Conservation (phyloP, 1,284 basidiomycete genomes). For the Exsudoporus floridanus region DNA sequence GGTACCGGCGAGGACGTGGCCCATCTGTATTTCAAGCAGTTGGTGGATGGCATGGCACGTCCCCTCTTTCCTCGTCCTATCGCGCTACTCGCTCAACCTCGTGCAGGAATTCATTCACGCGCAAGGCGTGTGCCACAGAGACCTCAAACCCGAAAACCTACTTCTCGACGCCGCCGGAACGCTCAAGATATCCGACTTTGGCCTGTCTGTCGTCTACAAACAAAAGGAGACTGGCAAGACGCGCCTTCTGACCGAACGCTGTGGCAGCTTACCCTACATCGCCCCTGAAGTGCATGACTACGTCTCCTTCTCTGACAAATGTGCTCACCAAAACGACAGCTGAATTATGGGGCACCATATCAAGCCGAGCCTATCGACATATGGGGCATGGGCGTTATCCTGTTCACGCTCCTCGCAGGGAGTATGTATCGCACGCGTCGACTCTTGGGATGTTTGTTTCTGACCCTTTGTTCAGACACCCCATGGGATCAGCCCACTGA, state of each 20-base stretch:
- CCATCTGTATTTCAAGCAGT: constrained; percentile 89
- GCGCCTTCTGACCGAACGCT: constrained; percentile 71
- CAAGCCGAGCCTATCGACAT: constrained; percentile 91
- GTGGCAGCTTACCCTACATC: constrained; percentile 94
- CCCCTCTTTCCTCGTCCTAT: not conserved
- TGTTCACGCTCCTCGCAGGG: constrained; percentile 89
- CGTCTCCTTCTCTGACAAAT: not conserved
- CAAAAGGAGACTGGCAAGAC: constrained; percentile 83
- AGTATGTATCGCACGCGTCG: constrained; percentile 55
- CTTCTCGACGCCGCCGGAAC: constrained; percentile 77
- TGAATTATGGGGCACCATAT: constrained; percentile 63
- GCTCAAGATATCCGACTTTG: constrained; percentile 95
- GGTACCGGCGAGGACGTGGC: constrained; percentile 88
- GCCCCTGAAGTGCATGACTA: constrained; percentile 76
- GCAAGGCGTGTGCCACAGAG: constrained; percentile 93
- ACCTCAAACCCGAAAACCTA: constrained; percentile 95
- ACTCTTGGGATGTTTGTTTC: not conserved
- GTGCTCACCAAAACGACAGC: constrained; percentile 33
- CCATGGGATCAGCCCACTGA: constrained; percentile 96
- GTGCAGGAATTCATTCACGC: constrained; percentile 78
- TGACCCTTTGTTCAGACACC: constrained; percentile 61
- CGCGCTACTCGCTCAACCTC: constrained; percentile 7
- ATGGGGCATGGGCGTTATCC: constrained; percentile 96
- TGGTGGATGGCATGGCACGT: constrained; percentile 77
- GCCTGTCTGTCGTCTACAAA: constrained; percentile 88